Base-by-base conservation (phyloP, 805 yeast genomes). In the Metschnikowia aberdeeniae region DNA sequence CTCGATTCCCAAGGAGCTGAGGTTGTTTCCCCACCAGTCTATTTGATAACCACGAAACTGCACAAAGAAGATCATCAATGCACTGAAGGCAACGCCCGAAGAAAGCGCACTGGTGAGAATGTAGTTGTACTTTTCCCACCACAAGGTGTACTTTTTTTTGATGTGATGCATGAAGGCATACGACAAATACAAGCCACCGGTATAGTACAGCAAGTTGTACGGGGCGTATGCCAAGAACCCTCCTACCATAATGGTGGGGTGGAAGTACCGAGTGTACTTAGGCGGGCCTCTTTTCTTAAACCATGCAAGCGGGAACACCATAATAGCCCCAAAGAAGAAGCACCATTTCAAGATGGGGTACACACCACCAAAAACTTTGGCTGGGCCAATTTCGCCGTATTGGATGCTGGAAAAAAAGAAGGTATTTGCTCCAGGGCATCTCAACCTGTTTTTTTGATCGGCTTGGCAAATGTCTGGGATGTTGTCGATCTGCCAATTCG, bases 51-150 rank as follows among this genome's bases (percentile, higher is more conserved):
- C 64, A 38, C 76, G 70, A 54, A 71, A 78, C 36, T 73, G 72
- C 5, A 76, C 70, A 55, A 80, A 78, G 63, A 83, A 83, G 32
- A 81, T 75, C 45, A 82, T 62, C 42, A 84, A 64, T 3, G 84
- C 76, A 46, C 81, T 68, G 50, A 81, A 72, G 2, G 86, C 86
- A 14, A 80, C 76, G n/a, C 86, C 87, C 1, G 85, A 78, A 7
- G 74, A 63, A 24, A 82, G 63, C 1, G 78, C 84, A 42, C 83
- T 75, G 20, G 82, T 68, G 42, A 83, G 61, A 19, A 82, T 72
- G 57, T 81, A 83, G 59, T 82, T 83, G 61, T 84, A 84, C 61
- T 82, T 84, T 34, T 82, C 81, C 89, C 86, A 84, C 86, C 85
- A 76, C 19, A 70, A 60, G 38, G 73, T 57, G 59, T 76, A 76